These are phyloP conservation scores for Fragilariopsis cylindrus DNA, from an alignment of 108 stramenopile species.

Conservation along the genomic window DNA sequence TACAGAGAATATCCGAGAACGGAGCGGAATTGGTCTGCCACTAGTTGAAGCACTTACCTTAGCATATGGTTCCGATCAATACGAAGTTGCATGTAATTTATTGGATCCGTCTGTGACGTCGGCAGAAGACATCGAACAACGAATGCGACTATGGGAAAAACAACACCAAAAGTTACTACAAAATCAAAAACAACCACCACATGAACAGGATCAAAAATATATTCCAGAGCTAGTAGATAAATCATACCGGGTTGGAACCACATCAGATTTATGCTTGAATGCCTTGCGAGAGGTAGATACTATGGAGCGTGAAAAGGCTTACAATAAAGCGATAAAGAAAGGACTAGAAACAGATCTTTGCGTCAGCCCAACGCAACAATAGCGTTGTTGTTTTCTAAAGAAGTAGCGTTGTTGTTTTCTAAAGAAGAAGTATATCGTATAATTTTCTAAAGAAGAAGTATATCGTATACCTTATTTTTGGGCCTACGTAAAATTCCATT, in stretches of 20 bases:
- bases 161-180: slow-evolving; percentile 38
- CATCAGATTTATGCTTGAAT: slow-evolving; percentile 49
- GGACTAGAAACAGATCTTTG: neutral
- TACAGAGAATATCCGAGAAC: slow-evolving; percentile 59
- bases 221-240: slow-evolving; percentile 36
- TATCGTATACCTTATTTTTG: too few species aligned
- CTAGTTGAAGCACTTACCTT: slow-evolving; percentile 86
- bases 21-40: slow-evolving; percentile 59
- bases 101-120: slow-evolving; percentile 50
- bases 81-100: slow-evolving; percentile 86
- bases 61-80: slow-evolving; percentile 50
- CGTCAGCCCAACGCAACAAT: too few species aligned
- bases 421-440: too few species aligned
- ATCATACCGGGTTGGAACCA: slow-evolving; percentile 69
- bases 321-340: slow-evolving; percentile 6
- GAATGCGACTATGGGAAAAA: slow-evolving; percentile 48
- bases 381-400: too few species aligned
- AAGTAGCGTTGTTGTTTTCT: too few species aligned
- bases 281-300: slow-evolving; percentile 20
- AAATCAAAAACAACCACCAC: slow-evolving; percentile 22
- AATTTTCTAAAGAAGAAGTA: too few species aligned
- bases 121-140: slow-evolving; percentile 30
- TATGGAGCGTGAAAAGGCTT: slow-evolving; percentile 8
- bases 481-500: too few species aligned
- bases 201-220: neutral